These are phyloP conservation scores for Xeromyces bisporus DNA, from an alignment of 495 filamentous ascomycete genomes.

Conservation along the genomic window DNA sequence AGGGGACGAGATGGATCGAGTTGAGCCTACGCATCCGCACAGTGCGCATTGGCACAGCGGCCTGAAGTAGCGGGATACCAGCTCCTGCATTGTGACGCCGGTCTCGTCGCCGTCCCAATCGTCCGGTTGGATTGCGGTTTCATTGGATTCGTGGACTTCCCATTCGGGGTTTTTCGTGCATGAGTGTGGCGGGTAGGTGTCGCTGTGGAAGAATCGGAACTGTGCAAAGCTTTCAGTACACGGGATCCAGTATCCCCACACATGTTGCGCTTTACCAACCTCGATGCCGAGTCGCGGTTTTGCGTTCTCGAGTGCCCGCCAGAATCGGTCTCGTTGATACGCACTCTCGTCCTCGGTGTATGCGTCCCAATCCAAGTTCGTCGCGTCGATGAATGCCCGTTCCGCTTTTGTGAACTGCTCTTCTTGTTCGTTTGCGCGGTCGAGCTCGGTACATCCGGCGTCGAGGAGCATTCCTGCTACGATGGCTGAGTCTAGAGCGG, in stretches of 20 bases:
- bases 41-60: neutral
- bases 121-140: no score
- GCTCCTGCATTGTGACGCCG: conserved; percentile 6
- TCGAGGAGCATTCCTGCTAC: conserved; percentile 20
- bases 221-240: conserved; percentile 13
- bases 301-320: conserved; percentile 2
- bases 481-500: conserved; percentile 17
- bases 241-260: no score
- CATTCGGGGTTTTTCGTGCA: conserved; percentile 4
- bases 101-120: conserved; percentile 1
- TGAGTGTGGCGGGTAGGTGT: conserved; percentile 2
- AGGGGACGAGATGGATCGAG: conserved; percentile 3
- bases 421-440: conserved; percentile 10
- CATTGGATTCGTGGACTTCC: no score
- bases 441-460: conserved; percentile 20
- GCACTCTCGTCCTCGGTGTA: conserved; percentile 5
- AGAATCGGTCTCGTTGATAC: conserved; percentile 10
- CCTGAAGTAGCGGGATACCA: conserved; percentile 5
- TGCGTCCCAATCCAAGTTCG: conserved; percentile 19
- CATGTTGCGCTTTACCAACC: neutral
- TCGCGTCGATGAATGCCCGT: conserved; percentile 18
- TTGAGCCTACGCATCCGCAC: neutral
- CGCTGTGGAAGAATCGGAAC: conserved; percentile 8
- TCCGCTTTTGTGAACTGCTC: conserved; percentile 7
- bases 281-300: conserved; percentile 3